Evolutionary conservation across 495 filamentous ascomycete genomes (phyloP).

Genomic region (Aspergillus olivimuriae): DNA sequence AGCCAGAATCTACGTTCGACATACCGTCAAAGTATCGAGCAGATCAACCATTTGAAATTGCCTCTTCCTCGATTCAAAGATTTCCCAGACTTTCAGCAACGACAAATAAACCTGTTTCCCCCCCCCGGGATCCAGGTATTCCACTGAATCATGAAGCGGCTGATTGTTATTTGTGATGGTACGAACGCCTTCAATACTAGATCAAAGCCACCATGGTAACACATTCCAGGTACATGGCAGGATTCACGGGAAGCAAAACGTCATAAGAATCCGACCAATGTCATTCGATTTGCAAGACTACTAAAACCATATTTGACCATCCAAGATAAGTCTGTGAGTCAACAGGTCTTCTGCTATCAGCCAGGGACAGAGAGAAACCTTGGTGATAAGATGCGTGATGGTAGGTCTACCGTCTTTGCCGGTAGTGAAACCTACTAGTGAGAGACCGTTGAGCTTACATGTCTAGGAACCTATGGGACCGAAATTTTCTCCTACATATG

Average conservation of each 20-base stretch:
- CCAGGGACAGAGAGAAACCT: slow-evolving; percentile 44
- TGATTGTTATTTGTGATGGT: slow-evolving; percentile 40
- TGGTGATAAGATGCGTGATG: slow-evolving; percentile 14
- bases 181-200: neutral
- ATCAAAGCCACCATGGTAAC: neutral
- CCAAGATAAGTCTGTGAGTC: neutral
- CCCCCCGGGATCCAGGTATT: no score
- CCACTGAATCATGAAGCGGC: slow-evolving; percentile 24
- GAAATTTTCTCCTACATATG: slow-evolving; percentile 40
- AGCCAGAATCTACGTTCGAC: no score
- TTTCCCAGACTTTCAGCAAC: no score
- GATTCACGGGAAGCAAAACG: slow-evolving; percentile 18
- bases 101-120: no score
- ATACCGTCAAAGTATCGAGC: no score
- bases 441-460: neutral
- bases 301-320: slow-evolving; percentile 20
- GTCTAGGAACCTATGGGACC: slow-evolving; percentile 23
- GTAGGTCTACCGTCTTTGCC: slow-evolving; percentile 1
- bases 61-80: no score
- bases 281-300: slow-evolving; percentile 34
- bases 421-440: neutral
- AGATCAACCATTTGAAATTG: no score
- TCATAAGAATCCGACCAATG: slow-evolving; percentile 33
- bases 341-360: slow-evolving; percentile 51
- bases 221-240: slow-evolving; percentile 35